Evolutionary conservation across 2,329 filamentous ascomycete genomes (phyloP).

Genomic region (Aspergillus flavus): DNA sequence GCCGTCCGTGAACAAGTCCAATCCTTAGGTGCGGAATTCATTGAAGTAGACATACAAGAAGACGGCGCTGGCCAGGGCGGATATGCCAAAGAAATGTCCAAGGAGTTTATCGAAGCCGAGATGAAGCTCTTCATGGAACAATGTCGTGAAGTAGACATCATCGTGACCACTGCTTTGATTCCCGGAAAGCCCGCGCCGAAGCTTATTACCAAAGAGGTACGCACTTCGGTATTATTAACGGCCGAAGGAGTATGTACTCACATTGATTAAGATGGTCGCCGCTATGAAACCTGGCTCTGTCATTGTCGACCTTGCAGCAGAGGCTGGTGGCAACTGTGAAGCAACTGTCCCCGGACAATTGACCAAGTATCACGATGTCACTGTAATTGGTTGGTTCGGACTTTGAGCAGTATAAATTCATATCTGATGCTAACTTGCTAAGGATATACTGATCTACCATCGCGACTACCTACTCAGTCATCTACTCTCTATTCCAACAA

Average conservation of each 20-base stretch:
- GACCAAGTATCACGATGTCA: slow-evolving; percentile 73
- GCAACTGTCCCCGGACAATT: slow-evolving; percentile 75
- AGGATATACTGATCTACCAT: slow-evolving; percentile 86
- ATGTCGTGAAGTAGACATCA: slow-evolving; percentile 84
- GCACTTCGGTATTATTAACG: slow-evolving; percentile 3
- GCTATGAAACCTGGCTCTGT: slow-evolving; percentile 91
- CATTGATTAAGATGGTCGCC: slow-evolving; percentile 63
- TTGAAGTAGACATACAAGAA: slow-evolving; percentile 83
- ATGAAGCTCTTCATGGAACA: slow-evolving; percentile 92
- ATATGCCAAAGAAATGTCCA: slow-evolving; percentile 92
- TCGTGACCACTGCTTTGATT: slow-evolving; percentile 90
- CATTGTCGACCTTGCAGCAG: slow-evolving; percentile 83
- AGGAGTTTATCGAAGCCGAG: slow-evolving; percentile 88
- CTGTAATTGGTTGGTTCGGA: slow-evolving; percentile 69
- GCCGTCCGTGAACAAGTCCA: slow-evolving; percentile 87
- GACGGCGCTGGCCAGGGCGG: slow-evolving; percentile 82
- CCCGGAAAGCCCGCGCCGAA: slow-evolving; percentile 81
- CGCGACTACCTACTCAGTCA: slow-evolving; percentile 81
- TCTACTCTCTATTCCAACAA: slow-evolving; percentile 93
- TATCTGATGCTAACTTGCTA: neutral
- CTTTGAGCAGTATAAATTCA: neutral
- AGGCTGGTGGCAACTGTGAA: slow-evolving; percentile 87
- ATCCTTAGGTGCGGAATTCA: slow-evolving; percentile 84
- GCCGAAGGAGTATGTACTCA: slow-evolving; percentile 5
- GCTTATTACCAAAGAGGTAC: slow-evolving; percentile 72